Base-by-base conservation (phyloP, 179 eudicot species). In the Corrigiola litoralis region DNA sequence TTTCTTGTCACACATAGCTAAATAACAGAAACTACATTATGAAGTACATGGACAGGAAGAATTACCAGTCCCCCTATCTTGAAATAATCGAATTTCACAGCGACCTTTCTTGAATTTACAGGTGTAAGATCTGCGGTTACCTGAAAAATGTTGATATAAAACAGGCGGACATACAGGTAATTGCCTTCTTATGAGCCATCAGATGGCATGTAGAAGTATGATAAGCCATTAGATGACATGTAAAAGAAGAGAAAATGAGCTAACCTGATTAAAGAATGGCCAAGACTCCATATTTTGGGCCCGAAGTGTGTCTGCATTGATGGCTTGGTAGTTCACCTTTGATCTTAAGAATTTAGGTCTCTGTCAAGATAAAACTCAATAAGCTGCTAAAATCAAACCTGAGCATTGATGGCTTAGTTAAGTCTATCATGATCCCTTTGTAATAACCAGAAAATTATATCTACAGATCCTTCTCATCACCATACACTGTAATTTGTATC, bases 261-360 rank as follows among this genome's bases (percentile, higher is more conserved):
- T 31, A 72, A 76, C 97, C 95, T 90, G 97, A 75, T 90, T 90
- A 72, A 88, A 90, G 74, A 90, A 88, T 6, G 97, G 97, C 85
- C 85, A 78, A 40, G 87, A 67, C 73, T 90, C 95, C 84, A 88
- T 76, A 61, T 90, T 90, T 61, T 90, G 97, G 24, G 97, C 97
- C 41, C 95, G 84, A 56, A 90, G 77, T 40, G 83, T 86, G 66
- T 90, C 97, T 53, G 71, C 72, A 53, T 90, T 90, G 33, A 90
- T 90, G 51, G 92, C 97, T 71, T 90, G 97, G 73, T 88, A 90
- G 71, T 82, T 86, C 47, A 80, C 80, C 68, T 69, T 84, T 38
- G 97, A 79, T 76, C 92, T 81, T 50, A 90, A 65, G 56, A 88
- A 61, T 67, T 90, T 90, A 8, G 97, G 95, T 65, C 92, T 90